These are phyloP conservation scores for Aspergillus sclerotialis DNA, from an alignment of 2,329 filamentous ascomycete species.

Conservation along the genomic window DNA sequence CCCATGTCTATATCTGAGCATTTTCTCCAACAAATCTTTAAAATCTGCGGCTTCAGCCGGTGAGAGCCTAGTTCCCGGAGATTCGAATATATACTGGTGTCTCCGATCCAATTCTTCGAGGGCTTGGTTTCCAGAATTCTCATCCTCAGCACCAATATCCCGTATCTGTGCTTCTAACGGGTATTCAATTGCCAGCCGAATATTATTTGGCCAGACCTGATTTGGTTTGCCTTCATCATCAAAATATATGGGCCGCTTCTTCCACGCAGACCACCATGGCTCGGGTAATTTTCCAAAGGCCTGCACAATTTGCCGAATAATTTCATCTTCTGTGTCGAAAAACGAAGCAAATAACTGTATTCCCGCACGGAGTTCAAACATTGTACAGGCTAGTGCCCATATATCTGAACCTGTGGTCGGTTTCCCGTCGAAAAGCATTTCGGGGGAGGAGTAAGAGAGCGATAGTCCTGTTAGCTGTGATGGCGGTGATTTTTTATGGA, in stretches of 20 bases:
- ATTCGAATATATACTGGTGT: too few relatives aligned
- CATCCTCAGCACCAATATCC: too few relatives aligned
- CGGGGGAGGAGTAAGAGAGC: neutral
- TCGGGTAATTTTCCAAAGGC: neutral
- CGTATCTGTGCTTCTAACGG: too few relatives aligned
- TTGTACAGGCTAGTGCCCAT: conserved; percentile 2
- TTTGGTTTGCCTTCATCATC: conserved; percentile 9
- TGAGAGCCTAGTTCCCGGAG: too few relatives aligned
- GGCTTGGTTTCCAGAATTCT: too few relatives aligned
- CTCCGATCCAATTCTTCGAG: too few relatives aligned
- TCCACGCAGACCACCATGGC: conserved; percentile 1
- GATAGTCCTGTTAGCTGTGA: neutral
- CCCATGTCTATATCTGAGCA: too few relatives aligned
- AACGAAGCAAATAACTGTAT: neutral
- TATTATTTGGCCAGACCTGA: neutral
- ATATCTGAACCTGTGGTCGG: neutral
- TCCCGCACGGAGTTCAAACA: conserved; percentile 1
- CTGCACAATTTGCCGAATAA: neutral
- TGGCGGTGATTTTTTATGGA: neutral
- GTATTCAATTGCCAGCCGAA: neutral
- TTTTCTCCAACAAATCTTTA: too few relatives aligned
- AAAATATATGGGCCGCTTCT: neutral
- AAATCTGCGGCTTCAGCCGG: too few relatives aligned
- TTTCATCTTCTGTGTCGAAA: neutral
- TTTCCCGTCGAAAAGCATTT: neutral